Evolutionary conservation across 306 rosid species (phyloP).

Genomic region (Lotus japonicus): DNA sequence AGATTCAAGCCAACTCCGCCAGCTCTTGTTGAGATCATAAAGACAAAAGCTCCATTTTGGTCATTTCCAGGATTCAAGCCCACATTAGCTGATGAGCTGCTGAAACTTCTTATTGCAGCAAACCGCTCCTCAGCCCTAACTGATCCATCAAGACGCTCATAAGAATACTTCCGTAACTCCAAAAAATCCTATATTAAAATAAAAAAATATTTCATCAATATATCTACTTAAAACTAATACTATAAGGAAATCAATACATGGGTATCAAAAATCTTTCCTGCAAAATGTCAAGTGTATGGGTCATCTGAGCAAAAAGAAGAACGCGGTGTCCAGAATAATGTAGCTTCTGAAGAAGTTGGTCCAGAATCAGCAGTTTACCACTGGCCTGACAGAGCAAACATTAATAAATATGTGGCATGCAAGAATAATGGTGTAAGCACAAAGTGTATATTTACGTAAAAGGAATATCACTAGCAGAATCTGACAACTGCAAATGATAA

Average conservation of each 20-base stretch:
- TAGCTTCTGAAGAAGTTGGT: slow-evolving; percentile 78
- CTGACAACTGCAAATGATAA: background rate
- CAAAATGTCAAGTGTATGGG: slow-evolving; percentile 91
- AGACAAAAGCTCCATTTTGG: slow-evolving; percentile 66
- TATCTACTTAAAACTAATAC: slow-evolving; percentile 4
- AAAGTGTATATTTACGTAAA: background rate
- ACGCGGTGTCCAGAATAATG: slow-evolving; percentile 71
- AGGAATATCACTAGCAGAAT: background rate
- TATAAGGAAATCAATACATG: slow-evolving; percentile 2
- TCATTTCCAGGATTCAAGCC: slow-evolving; percentile 44
- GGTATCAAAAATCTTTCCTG: slow-evolving; percentile 47
- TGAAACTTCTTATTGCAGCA: slow-evolving; percentile 95
- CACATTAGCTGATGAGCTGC: slow-evolving; percentile 42
- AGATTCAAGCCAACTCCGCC: slow-evolving; percentile 99
- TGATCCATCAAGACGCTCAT: slow-evolving; percentile 97
- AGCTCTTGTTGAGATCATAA: slow-evolving; percentile 92
- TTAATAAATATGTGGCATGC: background rate
- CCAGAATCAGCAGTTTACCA: slow-evolving; percentile 83
- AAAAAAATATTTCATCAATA: slow-evolving; percentile 9
- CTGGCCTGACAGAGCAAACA: slow-evolving; percentile 59
- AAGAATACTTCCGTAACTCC: slow-evolving; percentile 77
- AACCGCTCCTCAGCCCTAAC: slow-evolving; percentile 97
- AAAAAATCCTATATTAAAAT: slow-evolving; percentile 59
- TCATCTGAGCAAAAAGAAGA: slow-evolving; percentile 94
- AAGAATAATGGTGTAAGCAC: slow-evolving; percentile 9